phyloP scores from a whole-genome alignment of 352 stramenopile species.

The Phytophthora fragariaefolia region DNA sequence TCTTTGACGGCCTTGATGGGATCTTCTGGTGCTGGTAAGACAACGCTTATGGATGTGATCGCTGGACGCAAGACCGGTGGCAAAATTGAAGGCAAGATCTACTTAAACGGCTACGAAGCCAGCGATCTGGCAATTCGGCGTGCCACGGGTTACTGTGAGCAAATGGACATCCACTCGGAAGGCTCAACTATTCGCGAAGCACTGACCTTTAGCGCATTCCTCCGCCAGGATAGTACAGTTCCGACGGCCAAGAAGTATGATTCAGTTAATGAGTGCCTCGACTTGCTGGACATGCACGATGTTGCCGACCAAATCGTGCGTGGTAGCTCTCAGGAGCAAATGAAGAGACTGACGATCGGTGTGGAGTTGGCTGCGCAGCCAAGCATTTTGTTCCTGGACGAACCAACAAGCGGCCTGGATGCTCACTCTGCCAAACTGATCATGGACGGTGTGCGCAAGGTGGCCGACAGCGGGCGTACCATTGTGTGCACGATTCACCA shows the following conservation, averaged over 20 bases:
- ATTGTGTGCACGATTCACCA: conserved; percentile 93
- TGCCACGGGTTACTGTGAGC: conserved; percentile 29
- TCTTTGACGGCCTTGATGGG: conserved; percentile 89
- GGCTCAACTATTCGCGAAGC: conserved; percentile 56
- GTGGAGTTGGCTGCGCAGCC: conserved; percentile 85
- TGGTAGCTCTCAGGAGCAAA: conserved; percentile 39
- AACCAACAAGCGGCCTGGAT: conserved; percentile 57
- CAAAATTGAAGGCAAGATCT: conserved; percentile 56
- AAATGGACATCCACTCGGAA: conserved; percentile 41
- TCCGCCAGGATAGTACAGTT: conserved; percentile 42
- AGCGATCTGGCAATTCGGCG: conserved; percentile 33
- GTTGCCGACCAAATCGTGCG: conserved; percentile 38
- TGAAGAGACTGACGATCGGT: conserved; percentile 63
- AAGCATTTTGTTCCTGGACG: conserved; percentile 73
- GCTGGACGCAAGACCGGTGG: conserved; percentile 87
- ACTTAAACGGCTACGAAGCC: conserved; percentile 39
- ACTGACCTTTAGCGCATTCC: conserved; percentile 80
- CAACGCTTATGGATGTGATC: conserved; percentile 72
- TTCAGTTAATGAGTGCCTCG: conserved; percentile 30
- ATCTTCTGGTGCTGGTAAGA: conserved; percentile 50
- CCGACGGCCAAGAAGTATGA: conserved; percentile 24
- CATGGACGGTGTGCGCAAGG: conserved; percentile 75
- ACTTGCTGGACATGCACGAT: conserved; percentile 36
- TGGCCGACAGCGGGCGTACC: conserved; percentile 62
- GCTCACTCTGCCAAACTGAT: conserved; percentile 77